Evolutionary conservation across 495 filamentous ascomycete genomes (phyloP), one percentile per base, ranked within the genome.

Genomic region (Opeltia flavorubescens): DNA sequence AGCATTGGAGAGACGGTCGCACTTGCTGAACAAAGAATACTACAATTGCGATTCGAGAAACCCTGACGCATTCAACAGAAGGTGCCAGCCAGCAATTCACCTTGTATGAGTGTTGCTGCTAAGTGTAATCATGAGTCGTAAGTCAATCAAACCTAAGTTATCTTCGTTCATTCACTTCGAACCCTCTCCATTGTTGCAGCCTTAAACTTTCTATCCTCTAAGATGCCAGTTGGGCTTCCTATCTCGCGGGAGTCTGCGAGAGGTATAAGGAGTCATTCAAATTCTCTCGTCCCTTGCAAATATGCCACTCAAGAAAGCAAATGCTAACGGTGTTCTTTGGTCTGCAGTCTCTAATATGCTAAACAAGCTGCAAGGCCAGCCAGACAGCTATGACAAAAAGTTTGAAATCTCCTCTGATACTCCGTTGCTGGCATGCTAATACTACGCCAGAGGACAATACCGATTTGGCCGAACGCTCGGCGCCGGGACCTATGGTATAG

Each of bases 381-480:
- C 91, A 44, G 85, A 94, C 58, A 94, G 83, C 69, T 99, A 99
- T 68, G 91, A 96, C 65, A 94, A 87, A 66, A 99, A 99, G 86
- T 94, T 62, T 55, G 73, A 34, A 0, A 15, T 4, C 13, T 15
- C 21, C 52, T 44, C 46, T 5, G 8, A 34, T 34, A 17, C 28
- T n/a, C 31, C 13, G 1, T 44, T 39, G 13, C 43, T 50, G 26
- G 54, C 50, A 33, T 47, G 33, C 46, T 56, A 20, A 44, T 40
- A 28, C 46, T 40, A 24, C 29, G 50, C 18, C 51, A 94, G 87
- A 66, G 70, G 84, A 44, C 78, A 80, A 61, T 99, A 99, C 61
- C 79, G 72, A 46, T 93, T 99, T 61, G 89, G 93, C 47, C 77
- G 83, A 57, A 96, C 93, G 20, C 72, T 99, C 33, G 91, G 91